phyloP scores from a whole-genome alignment of 108 stramenopile genomes.

The Pseudonitzschia multistriata region DNA sequence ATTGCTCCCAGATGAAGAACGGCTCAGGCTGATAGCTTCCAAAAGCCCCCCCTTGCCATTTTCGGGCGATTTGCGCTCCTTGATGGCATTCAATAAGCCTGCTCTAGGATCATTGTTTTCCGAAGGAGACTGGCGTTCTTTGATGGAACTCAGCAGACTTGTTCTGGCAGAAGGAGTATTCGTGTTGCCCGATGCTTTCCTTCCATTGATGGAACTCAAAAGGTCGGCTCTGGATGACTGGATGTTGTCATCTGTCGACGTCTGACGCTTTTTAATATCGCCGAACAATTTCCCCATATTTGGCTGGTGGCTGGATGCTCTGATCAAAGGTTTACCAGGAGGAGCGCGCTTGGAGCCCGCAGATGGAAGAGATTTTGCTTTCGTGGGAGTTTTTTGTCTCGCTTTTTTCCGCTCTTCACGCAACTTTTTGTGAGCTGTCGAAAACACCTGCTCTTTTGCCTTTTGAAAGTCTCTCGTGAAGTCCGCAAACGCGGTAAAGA shows the following conservation, averaged over 20 bases:
- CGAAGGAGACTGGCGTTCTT: slow-evolving; percentile 8
- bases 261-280: slow-evolving; percentile 18
- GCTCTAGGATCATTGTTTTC: slow-evolving; percentile 3
- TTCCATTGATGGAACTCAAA: slow-evolving; percentile 4
- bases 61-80: not conserved
- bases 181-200: not conserved
- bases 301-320: slow-evolving; percentile 25
- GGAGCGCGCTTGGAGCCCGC: not conserved
- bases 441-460: slow-evolving; percentile 70
- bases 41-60: not conserved
- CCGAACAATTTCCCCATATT: slow-evolving; percentile 26
- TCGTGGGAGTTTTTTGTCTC: slow-evolving; percentile 1
- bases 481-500: slow-evolving; percentile 74
- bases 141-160: slow-evolving; percentile 6
- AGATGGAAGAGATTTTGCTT: slow-evolving; percentile 6
- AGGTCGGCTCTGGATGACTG: not conserved
- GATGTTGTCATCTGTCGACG: not conserved
- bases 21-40: not conserved
- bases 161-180: not conserved
- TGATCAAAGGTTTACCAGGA: slow-evolving; percentile 8
- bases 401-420: slow-evolving; percentile 52
- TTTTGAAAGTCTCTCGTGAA: slow-evolving; percentile 80
- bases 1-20: not conserved
- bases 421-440: slow-evolving; percentile 66
- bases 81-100: not conserved